Percentiles rank a stretch among this genome's conserved stretches.
Conservation (phyloP, 306 rosid genomes). For the Cucumis hystrix region DNA sequence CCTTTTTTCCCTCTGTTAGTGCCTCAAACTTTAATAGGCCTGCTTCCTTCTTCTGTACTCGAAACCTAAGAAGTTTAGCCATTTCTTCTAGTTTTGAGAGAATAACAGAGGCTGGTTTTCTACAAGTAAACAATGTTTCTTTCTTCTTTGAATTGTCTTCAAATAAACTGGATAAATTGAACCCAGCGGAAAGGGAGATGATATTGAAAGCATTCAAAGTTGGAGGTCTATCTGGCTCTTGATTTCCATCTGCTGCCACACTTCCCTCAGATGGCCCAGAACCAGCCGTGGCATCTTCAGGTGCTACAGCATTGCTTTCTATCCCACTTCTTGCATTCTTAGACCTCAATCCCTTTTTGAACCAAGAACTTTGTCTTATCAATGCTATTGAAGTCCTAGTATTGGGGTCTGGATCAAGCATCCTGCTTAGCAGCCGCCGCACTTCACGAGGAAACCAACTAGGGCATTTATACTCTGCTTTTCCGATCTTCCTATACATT, state of each 20-base stretch:
- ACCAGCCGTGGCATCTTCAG: slow-evolving; percentile 11
- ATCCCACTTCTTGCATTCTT: slow-evolving; percentile 12
- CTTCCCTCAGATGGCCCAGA: slow-evolving; percentile 20
- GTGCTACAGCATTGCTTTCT: slow-evolving; percentile 16
- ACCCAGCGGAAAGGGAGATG: slow-evolving; percentile 55
- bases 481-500: slow-evolving; percentile 75
- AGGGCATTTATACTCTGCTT: slow-evolving; percentile 51
- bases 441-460: slow-evolving; percentile 62
- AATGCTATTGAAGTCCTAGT: slow-evolving; percentile 40
- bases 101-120: slow-evolving; percentile 43
- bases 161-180: slow-evolving; percentile 65
- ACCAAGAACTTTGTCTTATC: slow-evolving; percentile 55
- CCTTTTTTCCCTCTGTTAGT: slow-evolving; percentile 53
- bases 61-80: slow-evolving; percentile 44
- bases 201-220: slow-evolving; percentile 76
- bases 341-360: slow-evolving; percentile 31
- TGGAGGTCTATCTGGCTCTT: slow-evolving; percentile 30
- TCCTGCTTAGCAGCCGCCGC: slow-evolving; percentile 32
- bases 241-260: slow-evolving; percentile 20
- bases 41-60: slow-evolving; percentile 48
- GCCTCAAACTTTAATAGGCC: slow-evolving; percentile 57
- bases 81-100: slow-evolving; percentile 62
- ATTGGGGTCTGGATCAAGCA: slow-evolving; percentile 63
- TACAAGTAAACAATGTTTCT: slow-evolving; percentile 63
- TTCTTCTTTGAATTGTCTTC: slow-evolving; percentile 25